Conservation (phyloP, 2,329 filamentous ascomycete genomes). For the Hypoxylon sp. region DNA sequence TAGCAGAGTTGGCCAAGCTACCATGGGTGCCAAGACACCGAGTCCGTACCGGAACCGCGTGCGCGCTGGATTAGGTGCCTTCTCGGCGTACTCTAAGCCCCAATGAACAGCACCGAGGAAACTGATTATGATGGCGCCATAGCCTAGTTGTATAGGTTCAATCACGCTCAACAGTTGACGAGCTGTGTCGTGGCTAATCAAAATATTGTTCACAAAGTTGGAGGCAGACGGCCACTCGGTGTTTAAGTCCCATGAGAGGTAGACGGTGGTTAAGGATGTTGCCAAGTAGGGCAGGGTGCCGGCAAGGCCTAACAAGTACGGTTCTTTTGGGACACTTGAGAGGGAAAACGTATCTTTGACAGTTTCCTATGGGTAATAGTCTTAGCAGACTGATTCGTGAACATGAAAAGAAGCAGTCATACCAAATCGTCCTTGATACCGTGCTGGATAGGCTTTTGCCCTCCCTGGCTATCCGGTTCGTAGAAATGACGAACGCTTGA, state of each 20-base stretch:
- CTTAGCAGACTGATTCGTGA: constrained; percentile 15
- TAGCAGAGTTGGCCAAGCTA: constrained; percentile 91
- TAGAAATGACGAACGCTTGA: constrained; percentile 68
- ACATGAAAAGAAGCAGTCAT: constrained; percentile 47
- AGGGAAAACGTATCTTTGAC: constrained; percentile 79
- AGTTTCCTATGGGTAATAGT: constrained; percentile 61
- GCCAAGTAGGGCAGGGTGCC: constrained; percentile 88
- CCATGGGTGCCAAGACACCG: constrained; percentile 80
- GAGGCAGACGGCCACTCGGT: constrained; percentile 71
- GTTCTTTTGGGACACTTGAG: constrained; percentile 73
- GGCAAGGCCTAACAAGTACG: constrained; percentile 76
- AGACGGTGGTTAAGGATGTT: constrained; percentile 86
- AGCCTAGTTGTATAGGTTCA: constrained; percentile 90
- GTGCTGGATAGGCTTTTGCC: constrained; percentile 50
- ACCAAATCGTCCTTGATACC: constrained; percentile 68
- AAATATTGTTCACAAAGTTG: constrained; percentile 71
- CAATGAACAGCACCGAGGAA: constrained; percentile 94
- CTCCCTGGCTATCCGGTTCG: constrained; percentile 52
- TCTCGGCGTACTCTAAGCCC: constrained; percentile 88
- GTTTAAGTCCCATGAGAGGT: constrained; percentile 86
- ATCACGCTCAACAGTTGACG: constrained; percentile 78
- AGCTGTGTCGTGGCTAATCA: constrained; percentile 79
- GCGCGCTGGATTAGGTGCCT: constrained; percentile 69
- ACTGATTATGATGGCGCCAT: constrained; percentile 91
- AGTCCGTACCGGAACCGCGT: constrained; percentile 86